Evolutionary conservation across 768 basidiomycete species (phyloP), one percentile per base, ranked within the genome.

Genomic region (Strobilomyces dryophilus): DNA sequence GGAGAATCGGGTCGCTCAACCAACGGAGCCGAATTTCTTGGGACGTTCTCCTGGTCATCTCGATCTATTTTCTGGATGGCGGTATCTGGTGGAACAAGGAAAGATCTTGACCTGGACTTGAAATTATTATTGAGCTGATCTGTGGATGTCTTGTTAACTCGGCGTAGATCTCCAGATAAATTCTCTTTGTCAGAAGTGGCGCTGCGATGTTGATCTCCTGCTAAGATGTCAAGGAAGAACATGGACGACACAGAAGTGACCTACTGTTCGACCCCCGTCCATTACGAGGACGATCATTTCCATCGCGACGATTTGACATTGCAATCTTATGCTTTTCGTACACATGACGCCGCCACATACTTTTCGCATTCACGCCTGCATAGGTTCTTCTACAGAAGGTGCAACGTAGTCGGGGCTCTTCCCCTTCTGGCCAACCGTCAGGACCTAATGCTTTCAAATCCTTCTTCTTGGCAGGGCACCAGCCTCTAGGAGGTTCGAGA

Each of bases 271-370:
- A 76, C 17, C 77, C 76, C 39, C 87, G 80, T 31, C 83, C 81
- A 47, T 61, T 67, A 32, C 87, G 79, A 54, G 77, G 79, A 45
- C 81, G 77, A 45, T 88, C 85, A 45, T 74, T 74, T 46, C 77
- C 82, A 57, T 89, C 90, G 49, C 90, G 82, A 31, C 90, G 78
- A 61, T 92, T 92, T 35, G 88, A 79, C 90, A 92, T 92, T 36
- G 89, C 87, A 62, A 92, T 88, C 70, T 89, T 91, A 67, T 92
- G 89, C 64, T 92, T 91, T 71, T 92, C 90, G 57, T 86, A 90
- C 29, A 92, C 89, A 67, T 92, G 89, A 44, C 89, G 77, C 54
- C 89, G 74, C 89, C 89, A 92, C 89, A 92, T 92, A 64, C 89
- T 91, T 71, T 92, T 91, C 7, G 89, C 90, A 65, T 92, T 92